Evolutionary conservation across 495 filamentous ascomycete species (phyloP), one percentile per base, ranked within the genome.

Genomic region (Paragyromitra xinjiangensis): DNA sequence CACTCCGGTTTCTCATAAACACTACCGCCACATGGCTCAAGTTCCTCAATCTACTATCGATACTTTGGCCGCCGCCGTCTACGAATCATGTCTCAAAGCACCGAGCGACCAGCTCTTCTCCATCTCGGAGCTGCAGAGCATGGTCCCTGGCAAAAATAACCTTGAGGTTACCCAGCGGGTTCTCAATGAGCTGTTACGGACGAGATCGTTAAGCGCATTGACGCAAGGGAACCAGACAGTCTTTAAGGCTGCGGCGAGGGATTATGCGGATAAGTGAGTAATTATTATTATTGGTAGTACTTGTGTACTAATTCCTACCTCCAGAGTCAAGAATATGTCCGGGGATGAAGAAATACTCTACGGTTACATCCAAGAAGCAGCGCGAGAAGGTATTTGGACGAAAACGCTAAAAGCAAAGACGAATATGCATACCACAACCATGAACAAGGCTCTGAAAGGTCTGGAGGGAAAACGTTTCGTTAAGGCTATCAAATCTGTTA

Each of bases 351-450:
- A 88, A 76, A 84, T 96, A 66, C 89, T 98, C 3, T 98, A 95
- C 87, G 88, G 88, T 71, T 88, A 91, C 73, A 94, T 99, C 78
- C 94, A 98, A 80, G 89, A 91, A 63, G 89, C 91, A 29, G 92
- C 89, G 29, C 87, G 87, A 53, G 91, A 94, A 73, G 96, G 95
- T 37, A 92, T 96, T 69, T 99, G 95, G 95, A 90, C 91, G 62
- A 91, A 92, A 74, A 90, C 89, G 3, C 90, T 99, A 69, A 91
- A 92, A 80, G 87, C 84, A 58, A 88, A 89, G 68, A 90, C 91
- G 37, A 92, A 92, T 80, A 86, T 97, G 77, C 92, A 95, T 84
- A 91, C 93, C 78, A 89, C 90, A 6, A 88, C 91, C 24, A 86
- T 97, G 73, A 90, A 90, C 67, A 90, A 90, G 73, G 89, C 88